These are phyloP conservation scores for Alternaria burnsii DNA, from an alignment of 2,329 filamentous ascomycete species.

Conservation along the genomic window DNA sequence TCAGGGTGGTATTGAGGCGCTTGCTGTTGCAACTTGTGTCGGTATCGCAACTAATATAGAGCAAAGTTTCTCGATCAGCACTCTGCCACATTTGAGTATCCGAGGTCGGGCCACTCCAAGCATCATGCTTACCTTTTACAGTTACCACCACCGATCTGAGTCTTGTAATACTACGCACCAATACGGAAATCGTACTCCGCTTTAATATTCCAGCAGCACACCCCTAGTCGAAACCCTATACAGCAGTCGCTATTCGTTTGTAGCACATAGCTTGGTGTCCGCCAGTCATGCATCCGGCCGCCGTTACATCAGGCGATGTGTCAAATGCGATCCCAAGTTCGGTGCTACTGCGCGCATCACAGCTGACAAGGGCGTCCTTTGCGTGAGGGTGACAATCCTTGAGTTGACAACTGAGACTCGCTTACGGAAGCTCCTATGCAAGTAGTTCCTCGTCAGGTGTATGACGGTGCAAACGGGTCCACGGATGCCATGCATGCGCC, in stretches of 20 bases:
- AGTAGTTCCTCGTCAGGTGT: conserved; percentile 21
- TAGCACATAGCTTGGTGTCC: conserved; percentile 22
- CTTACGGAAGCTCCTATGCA: conserved; percentile 13
- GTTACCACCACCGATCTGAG: conserved; percentile 36
- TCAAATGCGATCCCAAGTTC: conserved; percentile 22
- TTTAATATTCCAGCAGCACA: conserved; percentile 25
- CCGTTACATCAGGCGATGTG: conserved; percentile 27
- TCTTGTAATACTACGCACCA: conserved; percentile 30
- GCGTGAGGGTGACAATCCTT: conserved; percentile 3
- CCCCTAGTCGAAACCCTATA: conserved; percentile 26
- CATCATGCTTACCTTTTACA: conserved; percentile 35
- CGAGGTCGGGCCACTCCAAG: conserved; percentile 34
- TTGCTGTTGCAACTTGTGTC: conserved; percentile 27
- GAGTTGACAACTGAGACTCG: conserved; percentile 7
- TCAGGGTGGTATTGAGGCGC: conserved; percentile 25
- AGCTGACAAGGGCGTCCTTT: conserved; percentile 18
- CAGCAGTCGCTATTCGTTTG: conserved; percentile 21
- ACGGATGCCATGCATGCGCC: conserved; percentile 23
- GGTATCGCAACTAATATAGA: conserved; percentile 36
- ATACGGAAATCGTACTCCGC: conserved; percentile 27
- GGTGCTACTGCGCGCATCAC: conserved; percentile 20
- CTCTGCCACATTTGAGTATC: conserved; percentile 17
- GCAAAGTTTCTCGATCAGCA: conserved; percentile 27
- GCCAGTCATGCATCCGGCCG: conserved; percentile 23
- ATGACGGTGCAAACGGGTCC: conserved; percentile 24